These are phyloP conservation scores for Myochromella boudieri DNA, from an alignment of 768 basidiomycete species.

Conservation along the genomic window DNA sequence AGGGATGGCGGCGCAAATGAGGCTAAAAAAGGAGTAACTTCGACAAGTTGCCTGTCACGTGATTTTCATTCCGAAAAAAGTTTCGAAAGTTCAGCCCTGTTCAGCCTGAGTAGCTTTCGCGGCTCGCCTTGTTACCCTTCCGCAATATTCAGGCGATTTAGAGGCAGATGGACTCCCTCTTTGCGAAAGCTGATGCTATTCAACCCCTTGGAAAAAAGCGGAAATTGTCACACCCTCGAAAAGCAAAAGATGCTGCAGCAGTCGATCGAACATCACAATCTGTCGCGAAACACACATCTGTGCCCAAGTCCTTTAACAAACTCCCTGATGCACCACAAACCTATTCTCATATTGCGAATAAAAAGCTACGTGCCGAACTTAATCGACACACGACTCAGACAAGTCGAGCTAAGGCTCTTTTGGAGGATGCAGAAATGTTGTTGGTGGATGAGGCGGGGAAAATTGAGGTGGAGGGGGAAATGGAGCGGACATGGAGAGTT, in stretches of 20 bases:
- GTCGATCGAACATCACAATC: conserved; percentile 59
- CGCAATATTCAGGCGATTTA: no score
- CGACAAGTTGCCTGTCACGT: no score
- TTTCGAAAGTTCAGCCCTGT: no score
- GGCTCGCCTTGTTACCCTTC: no score
- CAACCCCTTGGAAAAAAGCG: conserved; percentile 46
- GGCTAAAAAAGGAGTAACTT: no score
- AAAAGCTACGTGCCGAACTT: conserved; percentile 73
- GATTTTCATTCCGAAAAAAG: no score
- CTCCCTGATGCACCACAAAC: conserved; percentile 45
- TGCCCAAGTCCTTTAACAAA: conserved; percentile 68
- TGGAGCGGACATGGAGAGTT: conserved; percentile 91
- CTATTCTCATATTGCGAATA: conserved; percentile 67
- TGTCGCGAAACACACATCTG: conserved; percentile 53
- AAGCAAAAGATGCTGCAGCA: conserved; percentile 24
- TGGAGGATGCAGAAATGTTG: conserved; percentile 75
- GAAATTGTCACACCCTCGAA: conserved; percentile 28
- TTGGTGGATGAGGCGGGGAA: conserved; percentile 66
- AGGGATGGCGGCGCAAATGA: no score
- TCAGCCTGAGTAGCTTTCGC: no score
- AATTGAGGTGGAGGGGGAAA: conserved; percentile 72
- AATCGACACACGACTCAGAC: conserved; percentile 58
- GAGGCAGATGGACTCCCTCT: conserved; percentile 63
- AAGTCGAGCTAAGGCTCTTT: conserved; percentile 58
- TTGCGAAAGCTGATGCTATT: conserved; percentile 67